Conservation (phyloP, 495 filamentous ascomycete species). For the Lindgomyces ingoldianus region DNA sequence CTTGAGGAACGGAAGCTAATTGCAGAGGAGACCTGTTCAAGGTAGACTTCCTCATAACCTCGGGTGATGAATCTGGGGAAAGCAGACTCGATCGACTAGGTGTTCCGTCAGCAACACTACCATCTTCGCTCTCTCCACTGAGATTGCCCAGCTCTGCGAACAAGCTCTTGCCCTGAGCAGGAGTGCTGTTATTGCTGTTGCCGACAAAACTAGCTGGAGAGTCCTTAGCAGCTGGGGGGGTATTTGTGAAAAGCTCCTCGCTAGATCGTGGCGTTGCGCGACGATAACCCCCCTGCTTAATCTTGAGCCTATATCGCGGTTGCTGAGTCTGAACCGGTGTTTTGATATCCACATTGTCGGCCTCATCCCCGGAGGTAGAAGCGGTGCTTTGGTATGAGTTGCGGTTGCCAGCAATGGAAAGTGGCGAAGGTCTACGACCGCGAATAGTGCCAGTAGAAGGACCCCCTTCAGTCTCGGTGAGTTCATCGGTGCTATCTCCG, state of each 20-base stretch:
- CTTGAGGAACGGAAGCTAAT: slow-evolving; percentile 38
- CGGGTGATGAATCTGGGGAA: slow-evolving; percentile 37
- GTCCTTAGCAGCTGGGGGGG: slow-evolving; percentile 39
- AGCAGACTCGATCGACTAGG: slow-evolving; percentile 43
- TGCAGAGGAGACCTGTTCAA: slow-evolving; percentile 20
- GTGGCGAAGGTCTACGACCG: slow-evolving; percentile 46
- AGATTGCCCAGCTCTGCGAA: slow-evolving; percentile 87
- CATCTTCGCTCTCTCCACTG: slow-evolving; percentile 63
- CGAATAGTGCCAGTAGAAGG: slow-evolving; percentile 28
- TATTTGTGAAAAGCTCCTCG: slow-evolving; percentile 52
- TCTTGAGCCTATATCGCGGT: slow-evolving; percentile 68
- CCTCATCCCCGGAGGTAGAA: slow-evolving; percentile 82
- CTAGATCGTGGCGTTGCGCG: slow-evolving; percentile 46
- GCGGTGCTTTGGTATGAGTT: slow-evolving; percentile 83
- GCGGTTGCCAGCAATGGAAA: slow-evolving; percentile 55
- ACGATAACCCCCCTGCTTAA: slow-evolving; percentile 57
- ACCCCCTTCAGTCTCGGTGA: slow-evolving; percentile 82
- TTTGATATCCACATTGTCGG: slow-evolving; percentile 58
- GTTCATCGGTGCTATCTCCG: slow-evolving; percentile 74
- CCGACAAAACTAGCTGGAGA: slow-evolving; percentile 61
- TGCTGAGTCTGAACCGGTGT: slow-evolving; percentile 65
- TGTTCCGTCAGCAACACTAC: slow-evolving; percentile 49
- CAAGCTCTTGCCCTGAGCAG: slow-evolving; percentile 71
- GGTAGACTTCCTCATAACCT: slow-evolving; percentile 13
- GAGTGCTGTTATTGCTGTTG: slow-evolving; percentile 52